Base-by-base conservation (phyloP, 2,329 filamentous ascomycete genomes). In the Beauveria sp. region DNA sequence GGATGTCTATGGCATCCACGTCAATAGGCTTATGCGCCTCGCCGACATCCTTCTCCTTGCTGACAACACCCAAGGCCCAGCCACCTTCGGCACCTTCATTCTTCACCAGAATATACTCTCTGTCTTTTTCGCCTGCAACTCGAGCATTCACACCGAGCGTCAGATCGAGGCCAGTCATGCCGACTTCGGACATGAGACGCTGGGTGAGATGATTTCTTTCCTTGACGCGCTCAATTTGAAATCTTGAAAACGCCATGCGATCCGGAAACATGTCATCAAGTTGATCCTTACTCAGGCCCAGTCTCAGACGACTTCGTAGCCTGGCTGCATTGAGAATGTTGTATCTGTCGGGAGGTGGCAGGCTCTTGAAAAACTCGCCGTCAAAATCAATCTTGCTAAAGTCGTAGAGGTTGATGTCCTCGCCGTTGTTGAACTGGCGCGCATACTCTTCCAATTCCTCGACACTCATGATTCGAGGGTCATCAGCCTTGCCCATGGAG, bases 341-440 rank as follows among this genome's bases (percentile, higher is more conserved):
- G 78, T 99, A 99, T 54, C 93, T 86, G 77, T 99, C 95, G 2
- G 88, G 88, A 1, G 92, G 82, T 0, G 96, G 95, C 62, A 99
- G 76, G 71, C 91, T 96, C 72, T 89, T 85, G 77, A 99, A 99
- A 75, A 99, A 99, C 14, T 93, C 87, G 66, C 93, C 91, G 66
- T 98, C 90, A 69, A 98, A 99, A 71, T 99, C 95, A 68, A 99
- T 99, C 75, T 98, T 98, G 71, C 90, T 96, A 71, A 99, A 99
- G 75, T 98, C 93, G 74, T 98, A 98, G 5, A 93, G 75, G 66
- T 88, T 88, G 68, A 98, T 89, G 72, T 98, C 93, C 74, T 98
- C 92, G 60, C 95, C 95, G 64, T 86, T 86, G 69, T 97, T 86
- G 69, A 98, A 98, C 66, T 98, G 93, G 57, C 88, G 82, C 3